phyloP scores from a whole-genome alignment of 306 rosid species.

The Vicia sativa region DNA sequence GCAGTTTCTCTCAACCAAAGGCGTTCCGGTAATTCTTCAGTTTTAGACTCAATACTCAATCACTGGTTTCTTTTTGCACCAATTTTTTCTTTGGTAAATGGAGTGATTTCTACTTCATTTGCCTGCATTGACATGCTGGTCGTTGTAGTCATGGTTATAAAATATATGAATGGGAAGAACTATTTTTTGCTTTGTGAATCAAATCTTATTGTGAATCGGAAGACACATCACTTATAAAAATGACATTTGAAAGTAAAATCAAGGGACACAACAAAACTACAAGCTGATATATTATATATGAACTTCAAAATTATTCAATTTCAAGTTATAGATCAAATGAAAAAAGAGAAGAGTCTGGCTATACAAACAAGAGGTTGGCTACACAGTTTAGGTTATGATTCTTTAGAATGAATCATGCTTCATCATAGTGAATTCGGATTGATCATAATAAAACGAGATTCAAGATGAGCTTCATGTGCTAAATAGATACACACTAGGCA shows the following conservation, averaged over 20 bases:
- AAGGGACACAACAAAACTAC: neutral
- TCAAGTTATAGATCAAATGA: no score
- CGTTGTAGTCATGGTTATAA: neutral
- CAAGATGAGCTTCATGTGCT: neutral
- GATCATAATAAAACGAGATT: neutral
- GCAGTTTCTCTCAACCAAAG: conserved; percentile 88
- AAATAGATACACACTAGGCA: neutral
- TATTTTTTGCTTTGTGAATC: neutral
- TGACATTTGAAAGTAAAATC: neutral
- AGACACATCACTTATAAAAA: neutral
- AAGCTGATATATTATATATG: neutral
- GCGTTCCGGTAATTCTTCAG: conserved; percentile 68
- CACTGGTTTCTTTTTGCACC: neutral
- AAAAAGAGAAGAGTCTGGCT: no score
- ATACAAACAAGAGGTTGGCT: no score
- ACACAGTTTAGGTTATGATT: neutral
- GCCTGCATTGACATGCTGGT: neutral
- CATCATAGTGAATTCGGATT: neutral
- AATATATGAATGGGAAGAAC: neutral
- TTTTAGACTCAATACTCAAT: conserved; percentile 16
- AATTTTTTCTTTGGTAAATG: neutral
- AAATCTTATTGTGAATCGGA: neutral
- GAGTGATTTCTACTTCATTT: conserved; percentile 21
- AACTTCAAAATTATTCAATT: no score
- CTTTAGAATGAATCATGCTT: neutral